A percentile compares a stretch with the other conserved stretches of the same genome.
Conservation (phyloP, 176 grass and related monocot species). For the Bromus sterilis region DNA sequence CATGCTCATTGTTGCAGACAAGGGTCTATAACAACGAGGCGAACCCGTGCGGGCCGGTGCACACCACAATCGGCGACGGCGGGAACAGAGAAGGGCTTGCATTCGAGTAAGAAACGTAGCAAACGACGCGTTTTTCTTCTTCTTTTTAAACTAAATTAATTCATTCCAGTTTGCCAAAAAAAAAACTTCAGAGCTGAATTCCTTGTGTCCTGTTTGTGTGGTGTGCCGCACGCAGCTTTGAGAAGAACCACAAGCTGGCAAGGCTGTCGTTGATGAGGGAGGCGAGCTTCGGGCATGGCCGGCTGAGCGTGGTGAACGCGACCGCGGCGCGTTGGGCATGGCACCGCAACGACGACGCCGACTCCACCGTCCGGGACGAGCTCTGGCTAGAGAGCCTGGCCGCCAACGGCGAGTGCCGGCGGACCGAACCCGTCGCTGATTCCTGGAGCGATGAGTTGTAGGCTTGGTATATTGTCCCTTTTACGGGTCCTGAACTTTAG, state of each 20-base stretch:
- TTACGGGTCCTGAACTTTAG: neutral
- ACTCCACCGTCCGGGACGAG: constrained; percentile 54
- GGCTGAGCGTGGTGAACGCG: constrained; percentile 56
- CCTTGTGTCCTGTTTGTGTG: neutral
- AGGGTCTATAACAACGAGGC: constrained; percentile 65
- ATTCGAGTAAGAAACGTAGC: constrained; percentile 60
- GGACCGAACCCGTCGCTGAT: neutral
- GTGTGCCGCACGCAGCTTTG: constrained; percentile 39
- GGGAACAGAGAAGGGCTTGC: constrained; percentile 99
- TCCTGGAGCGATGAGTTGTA: constrained; percentile 32
- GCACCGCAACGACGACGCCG: constrained; percentile 83
- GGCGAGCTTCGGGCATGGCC: constrained; percentile 87
- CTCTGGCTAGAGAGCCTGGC: constrained; percentile 67
- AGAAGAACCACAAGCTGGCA: constrained; percentile 58
- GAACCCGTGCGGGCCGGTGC: constrained; percentile 59
- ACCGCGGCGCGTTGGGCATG: constrained; percentile 77
- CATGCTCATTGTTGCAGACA: constrained; percentile 15
- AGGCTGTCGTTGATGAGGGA: constrained; percentile 52
- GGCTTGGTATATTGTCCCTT: neutral
- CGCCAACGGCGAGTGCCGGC: constrained; percentile 20
- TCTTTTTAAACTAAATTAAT: neutral
- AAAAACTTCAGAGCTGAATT: neutral
- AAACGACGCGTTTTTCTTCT: neutral
- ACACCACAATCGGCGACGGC: constrained; percentile 92
- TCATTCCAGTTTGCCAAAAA: neutral